Evolutionary conservation across 495 filamentous ascomycete species (phyloP).

Genomic region (Diplogelasinospora grovesii): DNA sequence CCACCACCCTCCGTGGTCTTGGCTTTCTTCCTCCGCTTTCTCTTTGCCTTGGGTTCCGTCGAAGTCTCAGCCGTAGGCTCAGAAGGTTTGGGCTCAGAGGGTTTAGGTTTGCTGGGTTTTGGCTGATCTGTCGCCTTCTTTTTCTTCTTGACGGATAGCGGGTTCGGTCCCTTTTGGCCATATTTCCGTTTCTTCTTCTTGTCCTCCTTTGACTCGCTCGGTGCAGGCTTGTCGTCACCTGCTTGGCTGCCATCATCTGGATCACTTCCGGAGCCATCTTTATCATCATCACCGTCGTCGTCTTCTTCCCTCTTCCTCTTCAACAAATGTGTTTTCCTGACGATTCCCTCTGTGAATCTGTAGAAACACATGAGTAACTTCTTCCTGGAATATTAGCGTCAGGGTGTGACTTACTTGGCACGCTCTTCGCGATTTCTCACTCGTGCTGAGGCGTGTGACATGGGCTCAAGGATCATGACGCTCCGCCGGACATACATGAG

Average conservation of each 20-base stretch:
- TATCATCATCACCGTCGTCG: constrained; percentile 13
- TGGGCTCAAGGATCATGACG: constrained; percentile 80
- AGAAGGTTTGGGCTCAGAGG: too few relatives aligned
- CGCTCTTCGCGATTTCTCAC: constrained; percentile 63
- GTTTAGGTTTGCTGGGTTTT: constrained; percentile 13
- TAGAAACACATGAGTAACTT: constrained; percentile 3
- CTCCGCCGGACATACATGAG: constrained; percentile 76
- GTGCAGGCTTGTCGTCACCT: constrained; percentile 10
- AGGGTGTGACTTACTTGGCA: constrained; percentile 57
- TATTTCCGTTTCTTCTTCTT: constrained; percentile 52
- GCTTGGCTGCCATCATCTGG: constrained; percentile 17
- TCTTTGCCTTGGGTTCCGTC: constrained; percentile 28
- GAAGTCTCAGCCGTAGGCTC: constrained; percentile 11
- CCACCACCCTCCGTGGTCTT: constrained; percentile 15
- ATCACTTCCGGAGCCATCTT: constrained; percentile 16
- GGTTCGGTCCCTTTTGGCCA: constrained; percentile 81
- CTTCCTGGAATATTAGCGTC: background rate
- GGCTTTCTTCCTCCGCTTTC: constrained; percentile 41
- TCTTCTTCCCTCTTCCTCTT: constrained; percentile 48
- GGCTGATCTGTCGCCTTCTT: constrained; percentile 17
- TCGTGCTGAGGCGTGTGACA: constrained; percentile 57
- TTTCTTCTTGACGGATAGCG: constrained; percentile 76
- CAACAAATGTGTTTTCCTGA: constrained; percentile 32
- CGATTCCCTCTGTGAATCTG: constrained; percentile 25
- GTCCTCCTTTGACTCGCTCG: constrained; percentile 33